Evolutionary conservation across 805 yeast genomes (phyloP).

Genomic region (Starmerella geochares): DNA sequence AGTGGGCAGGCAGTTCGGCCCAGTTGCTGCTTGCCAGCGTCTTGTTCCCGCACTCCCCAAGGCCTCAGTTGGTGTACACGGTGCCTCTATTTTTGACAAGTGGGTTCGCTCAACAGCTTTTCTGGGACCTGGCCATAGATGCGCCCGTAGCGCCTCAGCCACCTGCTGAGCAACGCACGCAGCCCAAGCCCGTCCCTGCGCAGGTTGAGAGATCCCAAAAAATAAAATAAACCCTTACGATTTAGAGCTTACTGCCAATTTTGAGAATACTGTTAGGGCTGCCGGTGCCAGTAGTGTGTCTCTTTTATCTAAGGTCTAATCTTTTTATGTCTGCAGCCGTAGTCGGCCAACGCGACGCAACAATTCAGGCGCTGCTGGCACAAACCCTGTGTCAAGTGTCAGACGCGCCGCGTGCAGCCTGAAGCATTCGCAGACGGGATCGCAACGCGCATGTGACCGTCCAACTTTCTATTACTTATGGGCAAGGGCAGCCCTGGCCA

Average conservation of each 20-base stretch:
- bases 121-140: background rate
- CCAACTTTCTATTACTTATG: background rate
- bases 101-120: background rate
- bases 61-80: background rate
- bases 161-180: background rate
- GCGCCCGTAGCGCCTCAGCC: background rate
- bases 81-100: background rate
- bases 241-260: too few relatives aligned
- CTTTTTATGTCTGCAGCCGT: too few relatives aligned
- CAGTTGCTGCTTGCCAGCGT: background rate
- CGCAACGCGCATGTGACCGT: background rate
- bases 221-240: too few relatives aligned
- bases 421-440: background rate
- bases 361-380: too few relatives aligned
- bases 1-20: background rate
- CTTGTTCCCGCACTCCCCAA: background rate
- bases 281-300: too few relatives aligned
- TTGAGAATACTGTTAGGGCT: too few relatives aligned
- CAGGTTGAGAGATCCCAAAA: too few relatives aligned
- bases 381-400: too few relatives aligned
- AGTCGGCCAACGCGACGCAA: too few relatives aligned
- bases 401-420: background rate
- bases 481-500: slow-evolving; percentile 2
- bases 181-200: too few relatives aligned
- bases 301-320: too few relatives aligned